Conservation (phyloP, 2,329 filamentous ascomycete genomes). For the Diaporthe sp. region DNA sequence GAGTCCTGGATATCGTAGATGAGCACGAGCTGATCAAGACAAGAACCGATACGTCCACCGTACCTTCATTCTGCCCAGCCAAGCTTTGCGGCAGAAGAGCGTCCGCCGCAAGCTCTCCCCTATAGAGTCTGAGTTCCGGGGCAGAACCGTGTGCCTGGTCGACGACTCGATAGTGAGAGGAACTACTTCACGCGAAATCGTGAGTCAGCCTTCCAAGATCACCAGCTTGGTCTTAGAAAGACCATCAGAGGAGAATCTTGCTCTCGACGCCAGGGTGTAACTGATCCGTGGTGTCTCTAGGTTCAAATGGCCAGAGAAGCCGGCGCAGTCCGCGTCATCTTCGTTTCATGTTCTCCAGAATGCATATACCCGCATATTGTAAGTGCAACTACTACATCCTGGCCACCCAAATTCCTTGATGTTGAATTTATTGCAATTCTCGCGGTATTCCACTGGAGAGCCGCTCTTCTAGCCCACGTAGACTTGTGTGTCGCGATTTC, state of each 20-base stretch:
- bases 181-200: slow-evolving; percentile 84
- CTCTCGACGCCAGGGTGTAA: neutral
- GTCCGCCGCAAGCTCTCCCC: slow-evolving; percentile 91
- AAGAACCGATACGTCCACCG: slow-evolving; percentile 89
- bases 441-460: neutral
- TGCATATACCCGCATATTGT: slow-evolving; percentile 19
- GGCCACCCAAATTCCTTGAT: neutral
- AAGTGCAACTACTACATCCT: neutral
- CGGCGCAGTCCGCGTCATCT: neutral
- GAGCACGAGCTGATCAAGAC: slow-evolving; percentile 14
- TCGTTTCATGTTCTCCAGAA: slow-evolving; percentile 13
- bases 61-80: slow-evolving; percentile 78
- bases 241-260: neutral
- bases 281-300: neutral
- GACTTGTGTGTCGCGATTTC: neutral
- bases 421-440: neutral
- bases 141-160: slow-evolving; percentile 84
- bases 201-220: slow-evolving; percentile 77
- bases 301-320: slow-evolving; percentile 23
- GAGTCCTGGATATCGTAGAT: neutral
- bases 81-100: slow-evolving; percentile 84
- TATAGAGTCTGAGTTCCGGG: slow-evolving; percentile 87
- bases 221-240: neutral
- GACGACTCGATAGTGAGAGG: slow-evolving; percentile 93
- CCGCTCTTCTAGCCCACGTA: neutral